A percentile compares a stretch with the other conserved stretches of the same genome.
These are phyloP conservation scores for Kodamaea hsintzibuensis DNA, from an alignment of 805 yeast species.

Conservation along the genomic window DNA sequence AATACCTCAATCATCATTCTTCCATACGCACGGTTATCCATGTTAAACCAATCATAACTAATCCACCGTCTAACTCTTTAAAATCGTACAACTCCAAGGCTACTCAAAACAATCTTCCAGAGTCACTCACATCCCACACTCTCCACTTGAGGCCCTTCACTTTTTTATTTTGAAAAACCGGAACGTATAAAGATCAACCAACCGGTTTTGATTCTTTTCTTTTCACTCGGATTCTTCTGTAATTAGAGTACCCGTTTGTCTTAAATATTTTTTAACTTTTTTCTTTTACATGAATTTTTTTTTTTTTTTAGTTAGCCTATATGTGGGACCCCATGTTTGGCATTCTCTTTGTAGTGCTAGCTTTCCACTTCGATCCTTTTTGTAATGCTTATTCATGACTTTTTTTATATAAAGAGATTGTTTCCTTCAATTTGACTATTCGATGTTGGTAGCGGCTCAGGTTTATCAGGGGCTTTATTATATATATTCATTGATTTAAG, in stretches of 20 bases:
- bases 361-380: not conserved
- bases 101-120: too few relatives aligned
- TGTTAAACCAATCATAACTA: not conserved
- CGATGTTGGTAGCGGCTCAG: not conserved
- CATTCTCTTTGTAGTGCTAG: not conserved
- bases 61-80: not conserved
- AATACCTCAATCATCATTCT: not conserved
- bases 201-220: not conserved
- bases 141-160: too few relatives aligned
- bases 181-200: not conserved
- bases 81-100: not conserved
- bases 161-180: not conserved
- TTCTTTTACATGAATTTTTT: not conserved
- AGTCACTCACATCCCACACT: too few relatives aligned
- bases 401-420: not conserved
- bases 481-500: too few relatives aligned
- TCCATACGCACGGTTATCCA: not conserved
- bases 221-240: not conserved
- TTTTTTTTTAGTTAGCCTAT: not conserved
- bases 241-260: not conserved
- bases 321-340: not conserved
- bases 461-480: not conserved
- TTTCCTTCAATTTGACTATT: not conserved
- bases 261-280: not conserved
- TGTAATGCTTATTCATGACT: not conserved